These are phyloP conservation scores for Imleria badia DNA, from an alignment of 768 basidiomycete species.

Conservation along the genomic window DNA sequence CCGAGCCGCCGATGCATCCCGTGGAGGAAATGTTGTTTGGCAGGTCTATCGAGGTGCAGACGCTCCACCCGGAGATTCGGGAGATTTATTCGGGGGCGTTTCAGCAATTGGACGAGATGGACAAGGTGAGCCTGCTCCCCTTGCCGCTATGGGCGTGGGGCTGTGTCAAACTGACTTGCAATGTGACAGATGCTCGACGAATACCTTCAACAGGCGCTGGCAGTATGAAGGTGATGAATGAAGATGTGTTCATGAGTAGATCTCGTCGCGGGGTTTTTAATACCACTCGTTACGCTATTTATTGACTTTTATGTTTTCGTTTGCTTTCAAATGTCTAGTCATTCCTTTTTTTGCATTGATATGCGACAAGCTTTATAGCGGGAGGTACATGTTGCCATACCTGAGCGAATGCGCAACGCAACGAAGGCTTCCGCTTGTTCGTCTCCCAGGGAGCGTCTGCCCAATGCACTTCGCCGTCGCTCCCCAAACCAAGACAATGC, in stretches of 20 bases:
- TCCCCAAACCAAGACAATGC: no score
- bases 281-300: conserved; percentile 14
- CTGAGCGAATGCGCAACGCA: no score
- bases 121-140: conserved; percentile 50
- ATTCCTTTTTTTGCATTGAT: background rate
- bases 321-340: background rate
- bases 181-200: conserved; percentile 28
- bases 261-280: background rate
- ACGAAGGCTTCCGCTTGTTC: no score
- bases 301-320: conserved; percentile 8
- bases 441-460: no score
- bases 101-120: conserved; percentile 76
- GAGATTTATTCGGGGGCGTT: conserved; percentile 72
- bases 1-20: conserved; percentile 48
- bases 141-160: no score
- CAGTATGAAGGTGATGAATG: conserved; percentile 4
- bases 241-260: background rate
- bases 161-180: background rate
- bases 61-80: conserved; percentile 67
- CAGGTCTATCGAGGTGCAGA: conserved; percentile 53
- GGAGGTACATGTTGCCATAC: no score
- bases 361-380: no score
- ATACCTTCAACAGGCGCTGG: conserved; percentile 28
- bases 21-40: conserved; percentile 78
- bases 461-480: no score